Evolutionary conservation across 1,284 basidiomycete genomes (phyloP), one percentile per base, ranked within the genome.

Genomic region (Singerocomus inundabilis): DNA sequence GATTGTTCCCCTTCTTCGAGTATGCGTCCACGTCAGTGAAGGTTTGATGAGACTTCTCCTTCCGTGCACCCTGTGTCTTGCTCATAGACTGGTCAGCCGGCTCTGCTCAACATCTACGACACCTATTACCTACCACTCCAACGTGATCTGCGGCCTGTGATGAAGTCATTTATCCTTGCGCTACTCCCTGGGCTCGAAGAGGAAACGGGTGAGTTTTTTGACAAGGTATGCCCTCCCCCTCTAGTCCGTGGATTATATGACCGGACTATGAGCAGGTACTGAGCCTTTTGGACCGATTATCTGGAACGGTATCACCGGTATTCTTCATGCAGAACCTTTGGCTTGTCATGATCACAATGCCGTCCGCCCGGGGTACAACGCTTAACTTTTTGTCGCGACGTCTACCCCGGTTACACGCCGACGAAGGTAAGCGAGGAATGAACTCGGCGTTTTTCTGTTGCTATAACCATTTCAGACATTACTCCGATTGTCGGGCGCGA

Each of bases 1-100:
- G 97, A 4, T 71, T 99, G 9, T 96, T 99, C 63, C 97, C 97
- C 0, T 99, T 99, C 80, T 98, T 98, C 66, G 93, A 98, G 69
- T 98, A 93, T 70, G 94, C 97, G 6, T 88, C 95, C 13, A 99
- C 94, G 6, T 94, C 93, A 18, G 93, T 96, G 51, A 91, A 91
- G 78, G 90, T 88, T 60, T 48, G 73, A 54, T 36, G 9, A 44
- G 21, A 21, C 51, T 44, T 44, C 34, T 50, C 6, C 5, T 7
- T 33, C 28, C 31, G 26, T 24, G 30, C 44, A 32, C 31, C 29
- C 26, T 35, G 25, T 0, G 37, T 46, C 26, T 43, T 44, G 26
- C 26, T 50, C 25, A 43, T 45, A 30, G 36, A 36, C 30, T 41
- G 16, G 10, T 24, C 46, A 95, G 83, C 93, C 93, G 1, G 80